Evolutionary conservation across 495 filamentous ascomycete species (phyloP).

Genomic region (Aspergillus avenaceus): DNA sequence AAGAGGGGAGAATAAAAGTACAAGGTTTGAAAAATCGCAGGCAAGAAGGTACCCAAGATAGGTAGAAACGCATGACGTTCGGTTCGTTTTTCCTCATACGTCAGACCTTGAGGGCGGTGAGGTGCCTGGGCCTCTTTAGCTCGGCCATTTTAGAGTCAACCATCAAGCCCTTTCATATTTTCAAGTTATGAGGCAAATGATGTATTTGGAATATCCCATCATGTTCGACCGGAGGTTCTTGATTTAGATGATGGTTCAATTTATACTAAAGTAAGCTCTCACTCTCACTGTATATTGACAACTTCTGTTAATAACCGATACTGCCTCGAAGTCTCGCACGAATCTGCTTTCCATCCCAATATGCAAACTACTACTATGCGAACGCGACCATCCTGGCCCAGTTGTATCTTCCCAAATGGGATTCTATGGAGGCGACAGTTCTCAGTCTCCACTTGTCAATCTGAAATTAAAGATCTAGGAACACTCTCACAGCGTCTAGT

Average conservation of each 20-base stretch:
- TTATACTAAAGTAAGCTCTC: conserved; percentile 1
- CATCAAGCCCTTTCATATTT: too few relatives aligned
- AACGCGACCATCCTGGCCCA: neutral
- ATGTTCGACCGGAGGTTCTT: too few relatives aligned
- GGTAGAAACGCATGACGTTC: conserved; percentile 5
- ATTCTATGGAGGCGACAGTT: conserved; percentile 25
- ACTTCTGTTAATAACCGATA: too few relatives aligned
- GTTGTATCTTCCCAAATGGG: neutral
- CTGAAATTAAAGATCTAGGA: conserved; percentile 41
- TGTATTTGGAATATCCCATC: too few relatives aligned
- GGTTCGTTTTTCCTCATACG: neutral
- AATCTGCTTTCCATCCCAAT: conserved; percentile 10
- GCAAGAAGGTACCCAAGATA: too few relatives aligned
- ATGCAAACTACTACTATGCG: conserved; percentile 13
- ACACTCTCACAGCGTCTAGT: conserved; percentile 37
- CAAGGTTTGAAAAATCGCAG: too few relatives aligned
- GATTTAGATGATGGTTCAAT: too few relatives aligned
- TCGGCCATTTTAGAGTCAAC: neutral
- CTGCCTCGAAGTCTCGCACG: conserved; percentile 5
- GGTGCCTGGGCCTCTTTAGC: neutral
- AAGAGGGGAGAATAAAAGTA: too few relatives aligned
- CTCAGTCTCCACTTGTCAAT: conserved; percentile 31
- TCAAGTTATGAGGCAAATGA: too few relatives aligned
- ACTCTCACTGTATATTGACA: too few relatives aligned
- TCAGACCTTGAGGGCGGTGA: conserved; percentile 2